Conservation (phyloP, 208 protist species). For the Acanthamoeba quina region DNA sequence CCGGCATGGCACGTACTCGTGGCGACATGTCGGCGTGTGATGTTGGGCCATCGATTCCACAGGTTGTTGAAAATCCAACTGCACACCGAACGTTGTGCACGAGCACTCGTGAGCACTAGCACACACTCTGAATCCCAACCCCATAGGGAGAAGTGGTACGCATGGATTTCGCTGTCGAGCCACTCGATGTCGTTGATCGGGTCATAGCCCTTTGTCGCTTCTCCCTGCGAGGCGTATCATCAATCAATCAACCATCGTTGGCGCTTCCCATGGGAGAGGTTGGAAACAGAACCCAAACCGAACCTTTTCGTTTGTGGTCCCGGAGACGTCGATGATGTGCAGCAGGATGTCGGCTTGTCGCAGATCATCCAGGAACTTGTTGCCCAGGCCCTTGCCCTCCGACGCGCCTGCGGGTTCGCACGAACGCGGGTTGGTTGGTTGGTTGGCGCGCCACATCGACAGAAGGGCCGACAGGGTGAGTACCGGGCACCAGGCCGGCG, state of each 20-base stretch:
- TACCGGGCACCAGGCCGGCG: constrained; percentile 84
- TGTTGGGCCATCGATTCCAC: constrained; percentile 78
- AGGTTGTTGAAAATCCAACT: constrained; percentile 85
- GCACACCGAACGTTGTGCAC: not conserved
- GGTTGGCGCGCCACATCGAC: no score
- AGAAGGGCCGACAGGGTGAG: not conserved
- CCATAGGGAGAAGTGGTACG: not conserved
- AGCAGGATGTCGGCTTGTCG: constrained; percentile 82
- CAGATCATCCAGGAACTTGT: constrained; percentile 86
- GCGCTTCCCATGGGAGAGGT: no score
- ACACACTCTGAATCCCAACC: not conserved
- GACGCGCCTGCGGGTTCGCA: constrained; percentile 64
- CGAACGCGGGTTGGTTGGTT: no score
- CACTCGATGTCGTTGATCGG: constrained; percentile 85
- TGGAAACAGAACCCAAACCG: not conserved
- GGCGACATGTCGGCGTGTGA: constrained; percentile 75
- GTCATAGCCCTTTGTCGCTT: constrained; percentile 83
- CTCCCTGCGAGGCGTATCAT: not conserved
- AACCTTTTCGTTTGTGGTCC: constrained; percentile 85
- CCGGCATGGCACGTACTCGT: constrained; percentile 41
- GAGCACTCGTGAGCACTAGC: not conserved
- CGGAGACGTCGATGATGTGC: constrained; percentile 85
- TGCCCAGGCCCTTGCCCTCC: constrained; percentile 85
- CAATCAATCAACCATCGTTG: no score
- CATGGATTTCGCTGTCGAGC: constrained; percentile 84